Evolutionary conservation across 805 yeast genomes (phyloP).

Genomic region (Saccharomycopsis javanensis): DNA sequence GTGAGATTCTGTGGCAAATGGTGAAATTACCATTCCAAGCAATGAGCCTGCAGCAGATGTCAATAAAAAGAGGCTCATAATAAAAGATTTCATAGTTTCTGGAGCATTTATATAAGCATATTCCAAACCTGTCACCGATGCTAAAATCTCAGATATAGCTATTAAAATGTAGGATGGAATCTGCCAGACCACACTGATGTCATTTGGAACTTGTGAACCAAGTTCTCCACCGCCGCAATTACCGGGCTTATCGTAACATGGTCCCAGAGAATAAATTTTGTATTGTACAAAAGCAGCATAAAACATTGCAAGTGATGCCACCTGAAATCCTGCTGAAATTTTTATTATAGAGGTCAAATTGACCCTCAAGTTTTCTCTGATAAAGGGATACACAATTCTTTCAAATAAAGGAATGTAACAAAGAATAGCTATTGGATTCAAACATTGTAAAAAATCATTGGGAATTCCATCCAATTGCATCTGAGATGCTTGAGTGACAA

Average conservation of each 20-base stretch:
- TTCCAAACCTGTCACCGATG: conserved; percentile 42
- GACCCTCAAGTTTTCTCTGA: conserved; percentile 28
- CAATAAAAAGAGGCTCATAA: conserved; percentile 49
- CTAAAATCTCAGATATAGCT: conserved; percentile 46
- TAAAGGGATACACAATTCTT: conserved; percentile 36
- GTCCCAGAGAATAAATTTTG: conserved; percentile 38
- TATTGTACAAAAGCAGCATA: conserved; percentile 43
- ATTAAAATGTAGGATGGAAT: conserved; percentile 27
- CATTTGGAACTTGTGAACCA: conserved; percentile 22
- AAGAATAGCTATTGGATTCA: conserved; percentile 46
- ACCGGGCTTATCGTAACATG: conserved; percentile 37
- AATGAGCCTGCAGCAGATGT: conserved; percentile 75
- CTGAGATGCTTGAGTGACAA: conserved; percentile 43
- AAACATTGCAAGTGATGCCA: conserved; percentile 38
- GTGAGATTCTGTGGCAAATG: conserved; percentile 61
- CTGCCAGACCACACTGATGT: conserved; percentile 28
- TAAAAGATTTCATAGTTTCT: conserved; percentile 40
- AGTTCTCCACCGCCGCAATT: conserved; percentile 22
- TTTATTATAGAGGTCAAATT: conserved; percentile 35
- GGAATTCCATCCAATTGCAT: conserved; percentile 46
- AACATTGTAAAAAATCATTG: conserved; percentile 45
- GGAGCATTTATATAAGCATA: conserved; percentile 46
- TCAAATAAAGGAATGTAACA: conserved; percentile 43
- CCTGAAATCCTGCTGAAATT: conserved; percentile 38
- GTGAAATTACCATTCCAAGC: conserved; percentile 60